Evolutionary conservation across 352 stramenopile genomes (phyloP).

Genomic region (Globisporangium lucens): DNA sequence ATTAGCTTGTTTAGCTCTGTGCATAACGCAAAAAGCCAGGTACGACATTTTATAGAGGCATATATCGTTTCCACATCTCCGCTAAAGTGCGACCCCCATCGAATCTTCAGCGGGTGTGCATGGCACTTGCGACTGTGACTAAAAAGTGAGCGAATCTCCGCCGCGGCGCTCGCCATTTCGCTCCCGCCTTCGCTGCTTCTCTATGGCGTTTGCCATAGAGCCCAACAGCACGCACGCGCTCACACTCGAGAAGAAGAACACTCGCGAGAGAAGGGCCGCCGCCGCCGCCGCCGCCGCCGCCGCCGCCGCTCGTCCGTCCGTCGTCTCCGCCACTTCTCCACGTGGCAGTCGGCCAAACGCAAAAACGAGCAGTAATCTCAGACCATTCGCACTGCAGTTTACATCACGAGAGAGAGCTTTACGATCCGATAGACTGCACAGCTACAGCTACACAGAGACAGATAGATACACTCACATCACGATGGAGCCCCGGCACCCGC

Average conservation of each 20-base stretch:
- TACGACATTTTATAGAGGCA: too few relatives aligned
- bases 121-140: background rate
- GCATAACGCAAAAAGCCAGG: too few relatives aligned
- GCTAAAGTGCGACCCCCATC: too few relatives aligned
- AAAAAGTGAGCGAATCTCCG: background rate
- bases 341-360: too few relatives aligned
- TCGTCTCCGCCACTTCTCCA: background rate
- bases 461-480: background rate
- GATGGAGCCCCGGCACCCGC: constrained; percentile 11
- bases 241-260: background rate
- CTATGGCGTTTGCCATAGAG: background rate
- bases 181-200: background rate
- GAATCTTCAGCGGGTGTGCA: too few relatives aligned
- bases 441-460: background rate
- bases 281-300: too few relatives aligned
- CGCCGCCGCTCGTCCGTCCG: too few relatives aligned
- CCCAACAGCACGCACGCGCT: too few relatives aligned
- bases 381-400: background rate
- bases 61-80: too few relatives aligned
- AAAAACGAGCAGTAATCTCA: background rate
- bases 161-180: background rate
- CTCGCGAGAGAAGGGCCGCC: background rate
- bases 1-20: too few relatives aligned
- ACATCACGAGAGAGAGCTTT: too few relatives aligned
- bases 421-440: too few relatives aligned